These are phyloP conservation scores for Cucumis hystrix DNA, from an alignment of 306 rosid genomes.

Conservation along the genomic window DNA sequence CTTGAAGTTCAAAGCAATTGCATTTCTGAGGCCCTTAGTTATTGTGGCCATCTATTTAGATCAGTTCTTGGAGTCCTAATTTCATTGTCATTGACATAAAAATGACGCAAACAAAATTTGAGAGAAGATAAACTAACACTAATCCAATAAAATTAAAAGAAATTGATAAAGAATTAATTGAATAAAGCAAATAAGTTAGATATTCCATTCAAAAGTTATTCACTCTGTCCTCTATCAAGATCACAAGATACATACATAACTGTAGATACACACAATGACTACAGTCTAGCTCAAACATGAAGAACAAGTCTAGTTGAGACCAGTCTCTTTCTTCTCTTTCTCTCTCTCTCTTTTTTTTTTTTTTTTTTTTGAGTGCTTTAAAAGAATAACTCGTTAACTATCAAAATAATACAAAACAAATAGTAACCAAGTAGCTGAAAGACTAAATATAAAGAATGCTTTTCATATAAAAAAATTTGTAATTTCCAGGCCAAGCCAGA, in stretches of 20 bases:
- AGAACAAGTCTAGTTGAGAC: not conserved
- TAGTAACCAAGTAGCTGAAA: not conserved
- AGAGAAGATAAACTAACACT: not conserved
- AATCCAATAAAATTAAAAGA: not conserved
- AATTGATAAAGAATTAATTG: not conserved
- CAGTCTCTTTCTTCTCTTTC: not conserved
- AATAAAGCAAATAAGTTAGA: not conserved
- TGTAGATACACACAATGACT: not conserved
- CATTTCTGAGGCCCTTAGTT: not conserved
- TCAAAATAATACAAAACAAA: not conserved
- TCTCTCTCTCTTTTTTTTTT: not conserved
- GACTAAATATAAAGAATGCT: conserved; percentile 2
- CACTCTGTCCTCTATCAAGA: not conserved
- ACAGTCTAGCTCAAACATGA: not conserved
- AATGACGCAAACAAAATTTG: not conserved
- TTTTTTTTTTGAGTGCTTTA: not conserved
- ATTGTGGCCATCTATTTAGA: not conserved
- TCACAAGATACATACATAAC: not conserved
- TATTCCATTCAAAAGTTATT: not conserved
- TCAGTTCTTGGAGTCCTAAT: not conserved
- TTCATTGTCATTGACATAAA: not conserved
- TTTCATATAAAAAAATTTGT: not conserved
- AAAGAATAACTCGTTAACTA: not conserved
- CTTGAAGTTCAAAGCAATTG: conserved; percentile 2
- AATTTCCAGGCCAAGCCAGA: conserved; percentile 3